Conservation (phyloP, 192 early-diverging fungal species). For the Pecoramyces ruminantium region DNA sequence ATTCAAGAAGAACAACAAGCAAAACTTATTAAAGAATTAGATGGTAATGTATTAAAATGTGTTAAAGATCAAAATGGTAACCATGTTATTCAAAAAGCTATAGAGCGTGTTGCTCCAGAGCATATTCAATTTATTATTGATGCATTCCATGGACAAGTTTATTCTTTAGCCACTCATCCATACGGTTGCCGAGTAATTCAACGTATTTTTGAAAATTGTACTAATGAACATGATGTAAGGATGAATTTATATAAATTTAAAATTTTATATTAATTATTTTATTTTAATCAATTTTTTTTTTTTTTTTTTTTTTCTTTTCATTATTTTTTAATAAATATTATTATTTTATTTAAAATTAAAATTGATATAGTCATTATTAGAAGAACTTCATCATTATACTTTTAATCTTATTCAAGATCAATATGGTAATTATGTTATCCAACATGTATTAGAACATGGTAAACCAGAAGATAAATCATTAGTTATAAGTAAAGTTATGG, state of each 20-base stretch:
- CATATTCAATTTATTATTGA: slow-evolving; percentile 95
- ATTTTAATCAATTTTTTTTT: no score
- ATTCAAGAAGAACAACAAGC: slow-evolving; percentile 83
- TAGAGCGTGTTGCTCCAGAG: slow-evolving; percentile 83
- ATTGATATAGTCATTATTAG: slow-evolving; percentile 57
- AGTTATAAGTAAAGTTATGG: slow-evolving; percentile 77
- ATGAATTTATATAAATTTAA: no score
- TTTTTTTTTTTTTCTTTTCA: no score
- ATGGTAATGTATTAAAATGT: slow-evolving; percentile 91
- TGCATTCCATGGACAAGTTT: slow-evolving; percentile 93
- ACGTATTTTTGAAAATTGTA: slow-evolving; percentile 97
- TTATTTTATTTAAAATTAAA: no score
- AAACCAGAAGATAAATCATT: slow-evolving; percentile 70
- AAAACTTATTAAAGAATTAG: slow-evolving; percentile 72
- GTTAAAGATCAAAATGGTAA: slow-evolving; percentile 99
- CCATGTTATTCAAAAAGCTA: slow-evolving; percentile 98
- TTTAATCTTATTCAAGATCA: slow-evolving; percentile 89
- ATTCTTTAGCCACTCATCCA: slow-evolving; percentile 87
- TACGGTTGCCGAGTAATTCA: slow-evolving; percentile 98
- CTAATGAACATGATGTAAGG: slow-evolving; percentile 51
- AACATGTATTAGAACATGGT: slow-evolving; percentile 92
- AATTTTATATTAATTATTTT: no score
- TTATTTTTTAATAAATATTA: no score
- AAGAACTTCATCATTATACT: slow-evolving; percentile 87
- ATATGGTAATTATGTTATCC: slow-evolving; percentile 99